Evolutionary conservation across 768 basidiomycete genomes (phyloP), one percentile per base, ranked within the genome.

Genomic region (Gloeopeniophorella convolvens): DNA sequence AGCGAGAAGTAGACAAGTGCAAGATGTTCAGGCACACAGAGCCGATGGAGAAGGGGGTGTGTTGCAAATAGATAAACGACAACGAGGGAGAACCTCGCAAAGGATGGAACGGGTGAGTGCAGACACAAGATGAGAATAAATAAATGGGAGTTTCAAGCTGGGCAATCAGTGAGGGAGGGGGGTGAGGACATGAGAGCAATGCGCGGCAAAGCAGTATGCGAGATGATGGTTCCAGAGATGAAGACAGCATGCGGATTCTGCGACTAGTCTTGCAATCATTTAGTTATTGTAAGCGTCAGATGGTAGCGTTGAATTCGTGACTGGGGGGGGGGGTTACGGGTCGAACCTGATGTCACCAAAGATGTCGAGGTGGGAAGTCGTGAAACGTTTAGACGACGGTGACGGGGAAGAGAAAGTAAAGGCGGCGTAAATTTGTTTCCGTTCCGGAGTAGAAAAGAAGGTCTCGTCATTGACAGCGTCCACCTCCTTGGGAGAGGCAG

Each of bases 331-430:
- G 20, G 35, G 43, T 48, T 36, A 47, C 31, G 50, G 43, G 35
- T 57, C 50, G 44, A 58, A 58, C 45, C 47, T 42, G 43, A 58
- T 56, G 48, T 58, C 56, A 21, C 54, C 50, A 45, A 59, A 59
- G n/a, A 55, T 20, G 35, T 58, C 56, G 42, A 59, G 57, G 6
- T 59, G 54, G 20, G 61, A 43, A 12, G 60, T 45, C 2, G 57
- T 74, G 66, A 75, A 75, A 48, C 80, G 79, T 50, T 76, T 68
- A 45, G 76, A 73, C 1, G 78, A 71, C 9, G 78, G 79, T 1
- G 83, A 83, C 6, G 87, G 87, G 1, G 85, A 82, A 13, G 80
- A 76, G 68, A 89, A 89, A 3, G 86, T 89, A 63, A 89, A 89
- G 4, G 84, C 74, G 18, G 83, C 73, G 63, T 85, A 86, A 52